These are phyloP conservation scores for Actinomortierella ambigua DNA, from an alignment of 371 early-diverging fungal species.

Conservation along the genomic window DNA sequence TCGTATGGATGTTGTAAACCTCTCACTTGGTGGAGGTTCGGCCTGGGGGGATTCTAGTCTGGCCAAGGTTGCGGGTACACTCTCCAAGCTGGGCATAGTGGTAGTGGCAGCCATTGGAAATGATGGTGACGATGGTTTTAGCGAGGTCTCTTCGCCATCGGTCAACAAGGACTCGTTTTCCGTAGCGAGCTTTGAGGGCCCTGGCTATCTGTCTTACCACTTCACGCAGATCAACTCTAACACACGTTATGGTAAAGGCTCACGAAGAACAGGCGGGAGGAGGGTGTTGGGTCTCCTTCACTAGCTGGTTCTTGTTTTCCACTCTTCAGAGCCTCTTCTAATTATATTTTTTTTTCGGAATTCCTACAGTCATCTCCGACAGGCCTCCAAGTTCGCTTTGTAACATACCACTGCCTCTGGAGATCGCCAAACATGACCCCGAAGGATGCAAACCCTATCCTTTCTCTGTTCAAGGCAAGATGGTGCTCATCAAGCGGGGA, in stretches of 20 bases:
- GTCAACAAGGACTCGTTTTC: conserved; percentile 63
- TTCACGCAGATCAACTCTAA: conserved; percentile 13
- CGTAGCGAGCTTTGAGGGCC: conserved; percentile 75
- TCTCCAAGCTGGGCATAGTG: conserved; percentile 52
- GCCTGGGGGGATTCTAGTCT: conserved; percentile 55
- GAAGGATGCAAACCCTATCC: conserved; percentile 58
- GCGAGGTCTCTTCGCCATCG: conserved; percentile 64
- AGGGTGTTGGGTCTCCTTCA: no score
- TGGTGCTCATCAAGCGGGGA: conserved; percentile 67
- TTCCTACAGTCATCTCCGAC: conserved; percentile 10
- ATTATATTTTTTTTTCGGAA: no score
- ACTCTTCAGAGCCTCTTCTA: no score
- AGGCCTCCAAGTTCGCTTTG: neutral
- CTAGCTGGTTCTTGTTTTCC: no score
- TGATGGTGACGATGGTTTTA: conserved; percentile 70
- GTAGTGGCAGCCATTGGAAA: conserved; percentile 74
- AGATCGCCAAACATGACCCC: conserved; percentile 11
- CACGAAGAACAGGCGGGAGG: no score
- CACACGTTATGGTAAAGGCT: conserved; percentile 18
- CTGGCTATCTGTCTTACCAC: conserved; percentile 42
- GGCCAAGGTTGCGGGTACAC: conserved; percentile 46
- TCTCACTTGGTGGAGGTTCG: conserved; percentile 70
- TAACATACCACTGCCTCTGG: conserved; percentile 9
- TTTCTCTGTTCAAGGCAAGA: conserved; percentile 41
- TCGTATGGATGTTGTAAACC: conserved; percentile 66